phyloP scores from a whole-genome alignment of 2,329 filamentous ascomycete genomes.

The Didymellaceae sp. region DNA sequence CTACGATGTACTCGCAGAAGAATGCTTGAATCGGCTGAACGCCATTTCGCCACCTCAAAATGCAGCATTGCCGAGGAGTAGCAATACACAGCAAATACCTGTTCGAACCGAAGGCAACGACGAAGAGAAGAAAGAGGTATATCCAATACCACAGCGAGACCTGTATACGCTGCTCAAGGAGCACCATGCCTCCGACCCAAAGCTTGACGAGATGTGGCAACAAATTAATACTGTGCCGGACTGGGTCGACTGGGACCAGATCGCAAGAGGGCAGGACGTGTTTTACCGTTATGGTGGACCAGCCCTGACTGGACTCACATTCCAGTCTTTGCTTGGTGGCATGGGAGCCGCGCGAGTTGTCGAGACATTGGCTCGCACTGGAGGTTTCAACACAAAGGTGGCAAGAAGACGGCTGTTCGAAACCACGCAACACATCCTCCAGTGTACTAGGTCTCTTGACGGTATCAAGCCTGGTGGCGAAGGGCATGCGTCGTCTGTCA shows the following conservation, averaged over 20 bases:
- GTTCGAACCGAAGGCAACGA: constrained; percentile 36
- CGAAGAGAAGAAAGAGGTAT: constrained; percentile 42
- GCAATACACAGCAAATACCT: constrained; percentile 38
- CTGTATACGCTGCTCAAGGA: constrained; percentile 68
- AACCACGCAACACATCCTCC: constrained; percentile 77
- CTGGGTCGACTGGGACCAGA: constrained; percentile 81
- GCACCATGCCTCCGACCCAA: constrained; percentile 63
- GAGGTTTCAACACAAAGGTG: constrained; percentile 73
- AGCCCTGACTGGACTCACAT: constrained; percentile 68
- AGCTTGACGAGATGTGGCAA: constrained; percentile 66
- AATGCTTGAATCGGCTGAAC: constrained; percentile 69
- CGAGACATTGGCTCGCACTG: constrained; percentile 75
- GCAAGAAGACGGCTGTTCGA: constrained; percentile 71
- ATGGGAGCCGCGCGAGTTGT: constrained; percentile 77
- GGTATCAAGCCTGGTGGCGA: constrained; percentile 72
- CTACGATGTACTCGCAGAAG: constrained; percentile 72
- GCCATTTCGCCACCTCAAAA: constrained; percentile 61
- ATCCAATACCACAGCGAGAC: constrained; percentile 57
- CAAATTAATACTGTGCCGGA: constrained; percentile 71
- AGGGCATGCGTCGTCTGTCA: constrained; percentile 68
- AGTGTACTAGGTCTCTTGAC: constrained; percentile 70
- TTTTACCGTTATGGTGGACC: constrained; percentile 79
- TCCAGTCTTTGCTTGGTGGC: constrained; percentile 70
- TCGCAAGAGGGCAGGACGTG: constrained; percentile 74
- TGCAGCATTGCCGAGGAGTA: constrained; percentile 48